Evolutionary conservation across 148 eudicot genomes (phyloP).

Genomic region (Rhododendron ferrugineum): DNA sequence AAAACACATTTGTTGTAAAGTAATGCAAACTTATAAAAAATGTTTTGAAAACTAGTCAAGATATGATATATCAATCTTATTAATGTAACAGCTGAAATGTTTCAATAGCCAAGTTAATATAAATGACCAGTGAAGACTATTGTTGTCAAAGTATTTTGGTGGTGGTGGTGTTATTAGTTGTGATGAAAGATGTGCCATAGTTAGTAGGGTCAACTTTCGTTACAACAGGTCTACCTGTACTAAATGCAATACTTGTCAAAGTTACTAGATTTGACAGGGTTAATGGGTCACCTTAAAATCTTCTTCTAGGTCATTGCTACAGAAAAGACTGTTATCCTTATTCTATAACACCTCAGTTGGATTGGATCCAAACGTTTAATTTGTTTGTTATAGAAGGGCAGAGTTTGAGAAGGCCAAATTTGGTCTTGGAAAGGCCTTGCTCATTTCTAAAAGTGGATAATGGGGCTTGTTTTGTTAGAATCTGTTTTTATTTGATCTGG

Average conservation of each 20-base stretch:
- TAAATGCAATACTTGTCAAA: neutral
- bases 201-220: neutral
- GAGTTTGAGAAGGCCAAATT: neutral
- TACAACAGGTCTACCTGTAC: neutral
- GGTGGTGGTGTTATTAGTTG: neutral
- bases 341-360: neutral
- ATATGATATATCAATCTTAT: neutral
- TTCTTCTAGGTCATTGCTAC: neutral
- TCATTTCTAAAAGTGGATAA: neutral
- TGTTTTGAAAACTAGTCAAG: neutral
- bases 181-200: neutral
- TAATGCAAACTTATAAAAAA: neutral
- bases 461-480: neutral
- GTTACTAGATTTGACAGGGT: constrained; percentile 2
- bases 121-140: neutral
- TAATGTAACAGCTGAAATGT: neutral
- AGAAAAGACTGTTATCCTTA: neutral
- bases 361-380: neutral
- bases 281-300: neutral
- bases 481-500: neutral
- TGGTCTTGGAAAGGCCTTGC: neutral
- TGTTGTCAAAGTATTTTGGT: neutral
- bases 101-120: neutral
- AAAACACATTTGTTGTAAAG: neutral
- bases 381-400: neutral